phyloP scores from a whole-genome alignment of 805 yeast genomes.

The Candida boidinii region DNA sequence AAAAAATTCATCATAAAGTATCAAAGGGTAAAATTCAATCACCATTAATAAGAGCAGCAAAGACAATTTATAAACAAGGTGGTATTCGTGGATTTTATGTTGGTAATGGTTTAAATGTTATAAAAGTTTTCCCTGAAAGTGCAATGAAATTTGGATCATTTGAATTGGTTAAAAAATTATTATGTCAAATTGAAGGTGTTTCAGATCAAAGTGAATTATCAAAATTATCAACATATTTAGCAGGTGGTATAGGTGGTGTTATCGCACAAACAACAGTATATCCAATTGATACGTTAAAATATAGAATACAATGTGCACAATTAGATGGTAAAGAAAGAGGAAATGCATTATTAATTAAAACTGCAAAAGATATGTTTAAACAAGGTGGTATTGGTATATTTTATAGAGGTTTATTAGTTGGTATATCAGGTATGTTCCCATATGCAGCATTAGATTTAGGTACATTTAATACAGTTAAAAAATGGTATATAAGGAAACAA shows the following conservation, averaged over 20 bases:
- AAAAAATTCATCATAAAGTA: conserved; percentile 32
- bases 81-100: conserved; percentile 86
- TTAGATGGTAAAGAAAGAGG: conserved; percentile 57
- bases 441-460: conserved; percentile 96
- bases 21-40: conserved; percentile 46
- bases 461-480: conserved; percentile 79
- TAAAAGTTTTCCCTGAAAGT: conserved; percentile 93
- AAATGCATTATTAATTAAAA: conserved; percentile 46
- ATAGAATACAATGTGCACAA: conserved; percentile 88
- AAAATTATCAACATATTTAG: conserved; percentile 69
- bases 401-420: conserved; percentile 83
- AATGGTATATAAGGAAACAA: conserved; percentile 59
- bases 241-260: conserved; percentile 97
- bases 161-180: conserved; percentile 71
- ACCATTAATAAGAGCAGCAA: conserved; percentile 74
- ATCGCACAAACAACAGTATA: conserved; percentile 87
- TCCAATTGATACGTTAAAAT: conserved; percentile 92
- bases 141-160: conserved; percentile 97
- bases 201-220: conserved; percentile 64
- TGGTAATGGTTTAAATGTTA: conserved; percentile 89
- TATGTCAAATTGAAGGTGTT: conserved; percentile 71
- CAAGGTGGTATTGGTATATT: conserved; percentile 76
- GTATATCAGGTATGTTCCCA: conserved; percentile 95
- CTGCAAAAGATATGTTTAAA: conserved; percentile 68
- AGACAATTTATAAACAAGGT: conserved; percentile 77